Base-by-base conservation (phyloP, 2,329 filamentous ascomycete species). In the Clonostachys rosea region DNA sequence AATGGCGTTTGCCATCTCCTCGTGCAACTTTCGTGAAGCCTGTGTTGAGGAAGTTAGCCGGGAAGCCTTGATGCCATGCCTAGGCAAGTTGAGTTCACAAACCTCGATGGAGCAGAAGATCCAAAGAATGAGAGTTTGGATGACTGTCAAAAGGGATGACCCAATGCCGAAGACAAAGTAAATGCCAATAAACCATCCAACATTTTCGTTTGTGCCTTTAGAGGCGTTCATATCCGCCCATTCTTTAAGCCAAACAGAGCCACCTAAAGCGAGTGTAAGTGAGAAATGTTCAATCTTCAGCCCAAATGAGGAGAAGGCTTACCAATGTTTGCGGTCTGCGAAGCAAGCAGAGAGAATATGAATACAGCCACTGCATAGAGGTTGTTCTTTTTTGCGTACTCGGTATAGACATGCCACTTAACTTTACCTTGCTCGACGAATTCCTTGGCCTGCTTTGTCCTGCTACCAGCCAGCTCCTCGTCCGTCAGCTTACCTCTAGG, bases 41-140 rank as follows among this genome's bases (percentile, higher is more conserved):
- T 89, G 53, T 36, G 49, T 48, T 42, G 36, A 43, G 57, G 49
- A 58, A 49, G 40, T 20, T 18, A 14, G 16, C 8, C 30, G 16
- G 13, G 11, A 34, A 2, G 6, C 5, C 3, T 24, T 6, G 24
- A 3, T 30, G 9, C 9, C 24, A 6, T n/a, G n/a, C 40, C 12
- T 35, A 8, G 20, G 30, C 4, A 42, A 18, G 20, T 5, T 33
- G 12, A 42, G 34, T 14, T n/a, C 6, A 63, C 70, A 45, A 73
- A 89, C 87, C 80, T 99, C 94, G 52, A 99, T 99, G 5, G 94
- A 97, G 71, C 95, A 99, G 72, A 99, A 97, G 55, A 99, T 97
- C 94, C 94, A 99, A 30, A 99, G 76, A 53, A 99, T 91, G 56
- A 99, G 73, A 6, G 92, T 97, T 68, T 97, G 94, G 33, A 95